Conservation (phyloP, 345 rosid species). For the Ceriops tagal region DNA sequence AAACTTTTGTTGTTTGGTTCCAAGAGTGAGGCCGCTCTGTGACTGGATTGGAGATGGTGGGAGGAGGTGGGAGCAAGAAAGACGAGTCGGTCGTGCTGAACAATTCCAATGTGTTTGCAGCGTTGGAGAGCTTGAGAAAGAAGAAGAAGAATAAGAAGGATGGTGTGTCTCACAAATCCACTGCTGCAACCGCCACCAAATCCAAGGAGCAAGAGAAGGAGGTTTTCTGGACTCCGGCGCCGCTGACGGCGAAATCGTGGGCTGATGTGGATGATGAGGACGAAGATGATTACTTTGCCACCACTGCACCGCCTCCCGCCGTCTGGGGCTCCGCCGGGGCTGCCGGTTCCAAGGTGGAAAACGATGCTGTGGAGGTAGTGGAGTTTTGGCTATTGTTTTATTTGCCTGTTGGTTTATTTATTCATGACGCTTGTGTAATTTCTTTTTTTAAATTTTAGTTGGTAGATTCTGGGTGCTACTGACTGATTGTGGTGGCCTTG, state of each 20-base stretch:
- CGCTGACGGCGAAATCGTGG: conserved; percentile 49
- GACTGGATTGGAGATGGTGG: conserved; percentile 30
- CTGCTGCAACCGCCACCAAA: conserved; percentile 11
- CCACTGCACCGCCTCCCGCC: conserved; percentile 43
- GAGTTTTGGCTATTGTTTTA: conserved; percentile 3
- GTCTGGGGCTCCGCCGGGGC: conserved; percentile 37
- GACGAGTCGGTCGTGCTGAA: conserved; percentile 50
- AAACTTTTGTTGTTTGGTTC: background rate
- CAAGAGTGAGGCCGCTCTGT: background rate
- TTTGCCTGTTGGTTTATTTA: conserved; percentile 5
- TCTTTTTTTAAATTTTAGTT: no score
- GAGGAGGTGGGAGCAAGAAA: conserved; percentile 48
- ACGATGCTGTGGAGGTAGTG: background rate
- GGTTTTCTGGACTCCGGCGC: conserved; percentile 55
- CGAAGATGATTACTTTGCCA: conserved; percentile 55
- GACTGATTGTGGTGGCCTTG: no score
- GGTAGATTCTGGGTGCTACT: no score
- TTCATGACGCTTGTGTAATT: background rate
- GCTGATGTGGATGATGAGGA: conserved; percentile 53
- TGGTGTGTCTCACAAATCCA: conserved; percentile 23
- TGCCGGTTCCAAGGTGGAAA: background rate
- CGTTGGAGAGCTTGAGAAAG: conserved; percentile 51
- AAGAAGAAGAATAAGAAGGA: conserved; percentile 60
- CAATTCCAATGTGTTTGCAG: conserved; percentile 58
- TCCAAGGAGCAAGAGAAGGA: conserved; percentile 39